Evolutionary conservation across 1,284 basidiomycete genomes (phyloP), one percentile per base, ranked within the genome.

Genomic region (Papiliotrema terrestris): DNA sequence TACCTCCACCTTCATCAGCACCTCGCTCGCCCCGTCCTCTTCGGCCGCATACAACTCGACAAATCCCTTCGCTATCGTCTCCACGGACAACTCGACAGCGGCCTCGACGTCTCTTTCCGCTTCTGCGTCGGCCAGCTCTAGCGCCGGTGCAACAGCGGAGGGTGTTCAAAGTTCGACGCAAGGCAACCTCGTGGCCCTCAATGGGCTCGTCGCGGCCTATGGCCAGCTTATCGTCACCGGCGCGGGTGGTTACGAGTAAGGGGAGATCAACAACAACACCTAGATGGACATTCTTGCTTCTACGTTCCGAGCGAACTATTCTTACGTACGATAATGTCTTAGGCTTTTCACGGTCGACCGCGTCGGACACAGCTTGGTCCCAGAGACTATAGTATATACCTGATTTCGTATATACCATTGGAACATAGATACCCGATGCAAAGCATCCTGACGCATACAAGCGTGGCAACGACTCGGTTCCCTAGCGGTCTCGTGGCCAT

Each of bases 181-280:
- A 38, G 42, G 41, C 29, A 63, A 63, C 54, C 29, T 63, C 5
- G 49, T 37, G 13, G 49, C 51, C 3, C n/a, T 63, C 43, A 63
- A 60, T 41, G 61, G 56, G 4, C 49, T 63, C 11, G 56, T 58
- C 2, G 52, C 61, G 11, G 42, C 55, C 15, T 63, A 60, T 37
- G 61, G 61, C 14, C 56, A 57, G 36, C 36, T 63, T 17, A 52
- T 63, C 22, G 58, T 63, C 9, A 45, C 49, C 17, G 61, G 51
- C 20, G 61, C 61, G 8, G 51, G 49, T 23, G 53, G 54, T 29
- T 45, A 38, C 35, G 23, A 19, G 23, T 47, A 36, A 36, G 23
- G 5, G 17, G 39, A 5, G 20, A n/a, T 8, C 6, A 41, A 41
- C 17, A 41, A 41, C 15, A 17, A 41, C 39, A 20, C 39, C 29